phyloP scores from a whole-genome alignment of 129 eudicot species.

The Kitagawia praeruptora region DNA sequence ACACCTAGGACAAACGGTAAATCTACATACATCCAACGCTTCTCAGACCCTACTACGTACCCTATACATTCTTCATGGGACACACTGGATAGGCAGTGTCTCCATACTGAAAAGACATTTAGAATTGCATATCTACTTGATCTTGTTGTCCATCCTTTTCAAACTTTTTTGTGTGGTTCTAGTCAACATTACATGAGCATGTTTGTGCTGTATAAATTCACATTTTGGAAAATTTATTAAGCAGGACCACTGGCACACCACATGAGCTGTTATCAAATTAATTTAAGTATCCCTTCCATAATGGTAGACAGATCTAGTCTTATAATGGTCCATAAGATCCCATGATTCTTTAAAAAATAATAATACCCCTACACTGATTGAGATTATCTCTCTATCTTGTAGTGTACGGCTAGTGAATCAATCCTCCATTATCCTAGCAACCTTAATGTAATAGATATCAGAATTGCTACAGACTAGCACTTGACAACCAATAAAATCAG shows the following conservation, averaged over 20 bases:
- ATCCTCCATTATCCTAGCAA: neutral
- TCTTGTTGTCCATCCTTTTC: neutral
- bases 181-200: constrained; percentile 5
- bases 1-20: neutral
- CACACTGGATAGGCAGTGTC: constrained; percentile 1
- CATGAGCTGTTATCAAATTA: neutral
- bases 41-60: neutral
- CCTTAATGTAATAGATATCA: neutral
- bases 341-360: neutral
- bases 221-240: neutral
- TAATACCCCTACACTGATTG: neutral
- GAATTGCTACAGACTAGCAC: neutral
- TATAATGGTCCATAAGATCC: neutral
- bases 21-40: neutral
- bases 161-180: neutral
- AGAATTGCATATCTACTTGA: constrained; percentile 1
- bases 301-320: neutral
- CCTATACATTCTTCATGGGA: neutral
- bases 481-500: neutral
- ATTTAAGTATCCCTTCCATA: neutral
- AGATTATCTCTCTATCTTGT: neutral
- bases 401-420: neutral
- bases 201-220: constrained; percentile 3
- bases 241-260: constrained; percentile 6
- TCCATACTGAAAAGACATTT: neutral